Evolutionary conservation across 2,329 filamentous ascomycete genomes (phyloP), one percentile per base, ranked within the genome.

Genomic region (Fusarium nurragi): DNA sequence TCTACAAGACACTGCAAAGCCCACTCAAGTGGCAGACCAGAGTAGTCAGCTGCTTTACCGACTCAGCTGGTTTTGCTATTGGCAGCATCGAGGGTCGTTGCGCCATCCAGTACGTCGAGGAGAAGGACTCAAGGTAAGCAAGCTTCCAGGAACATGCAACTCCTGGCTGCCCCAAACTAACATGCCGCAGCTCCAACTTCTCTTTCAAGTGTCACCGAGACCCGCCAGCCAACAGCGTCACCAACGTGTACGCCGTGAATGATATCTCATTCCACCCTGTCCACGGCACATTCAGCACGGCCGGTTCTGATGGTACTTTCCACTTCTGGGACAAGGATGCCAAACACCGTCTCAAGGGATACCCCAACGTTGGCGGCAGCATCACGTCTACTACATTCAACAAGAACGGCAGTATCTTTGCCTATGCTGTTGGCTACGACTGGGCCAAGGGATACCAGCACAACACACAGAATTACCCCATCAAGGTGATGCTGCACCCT

Each of bases 181-280:
- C 60, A 36, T 7, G 9, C 11, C 32, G n/a, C 51, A 90, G 89
- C 72, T 91, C 90, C 74, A 98, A 99, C 82, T 99, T 99, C 83
- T 97, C 93, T 38, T 99, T 99, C 88, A 98, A 98, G 80, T 99
- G 95, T 79, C 95, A 99, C 78, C 93, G 95, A 58, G 92, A 97
- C 72, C 86, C 88, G 6, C 87, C 91, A 2, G 80, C 88, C 55
- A 87, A 86, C 73, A 94, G 93, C 78, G 82, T 90, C 66, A 92
- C 91, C 71, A 95, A 94, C 74, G 95, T 98, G 71, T 95, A 94
- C 82, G 90, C 93, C 2, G 93, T 99, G 75, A 99, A 99, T 80
- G 90, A 93, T 70, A 99, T 99, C 77, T 96, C 92, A 22, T 98
- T 98, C 88, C 95, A 99, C 80, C 95, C 95, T 2, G 85, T 91